Conservation (phyloP, 768 basidiomycete genomes). For the Panus rudis region DNA sequence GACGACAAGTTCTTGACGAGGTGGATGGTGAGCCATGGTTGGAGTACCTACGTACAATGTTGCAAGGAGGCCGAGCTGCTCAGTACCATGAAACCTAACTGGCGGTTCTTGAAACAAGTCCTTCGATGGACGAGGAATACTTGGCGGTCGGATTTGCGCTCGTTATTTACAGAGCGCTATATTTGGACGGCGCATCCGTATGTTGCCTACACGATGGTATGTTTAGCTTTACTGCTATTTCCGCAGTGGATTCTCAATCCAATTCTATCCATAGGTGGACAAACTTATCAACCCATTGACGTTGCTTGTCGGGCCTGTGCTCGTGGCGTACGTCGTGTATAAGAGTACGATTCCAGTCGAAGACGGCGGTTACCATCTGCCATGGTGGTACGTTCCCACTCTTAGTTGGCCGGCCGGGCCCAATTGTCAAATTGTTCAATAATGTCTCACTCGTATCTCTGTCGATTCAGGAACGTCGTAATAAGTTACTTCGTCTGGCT, state of each 20-base stretch:
- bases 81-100: constrained; percentile 95
- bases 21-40: constrained; percentile 95
- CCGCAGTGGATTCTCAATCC: constrained; percentile 4
- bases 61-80: constrained; percentile 81
- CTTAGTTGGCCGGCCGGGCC: neutral
- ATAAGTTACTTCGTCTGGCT: constrained; percentile 66
- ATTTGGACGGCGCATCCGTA: constrained; percentile 86
- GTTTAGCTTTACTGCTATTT: constrained; percentile 15
- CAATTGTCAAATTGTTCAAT: neutral
- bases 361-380: constrained; percentile 72
- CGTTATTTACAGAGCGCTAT: constrained; percentile 81
- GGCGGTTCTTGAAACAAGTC: constrained; percentile 93
- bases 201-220: constrained; percentile 81
- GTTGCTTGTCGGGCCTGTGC: constrained; percentile 73
- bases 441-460: constrained; percentile 1
- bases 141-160: constrained; percentile 85
- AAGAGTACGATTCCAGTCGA: constrained; percentile 66
- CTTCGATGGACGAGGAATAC: constrained; percentile 92
- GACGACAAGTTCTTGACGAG: constrained; percentile 93
- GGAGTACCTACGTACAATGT: constrained; percentile 90
- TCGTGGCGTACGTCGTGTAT: constrained; percentile 71
- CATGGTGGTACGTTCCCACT: constrained; percentile 59
- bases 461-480: constrained; percentile 72
- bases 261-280: constrained; percentile 49
- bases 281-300: constrained; percentile 85